Conservation (phyloP, 805 yeast species). For the Ogataea populi-albae region DNA sequence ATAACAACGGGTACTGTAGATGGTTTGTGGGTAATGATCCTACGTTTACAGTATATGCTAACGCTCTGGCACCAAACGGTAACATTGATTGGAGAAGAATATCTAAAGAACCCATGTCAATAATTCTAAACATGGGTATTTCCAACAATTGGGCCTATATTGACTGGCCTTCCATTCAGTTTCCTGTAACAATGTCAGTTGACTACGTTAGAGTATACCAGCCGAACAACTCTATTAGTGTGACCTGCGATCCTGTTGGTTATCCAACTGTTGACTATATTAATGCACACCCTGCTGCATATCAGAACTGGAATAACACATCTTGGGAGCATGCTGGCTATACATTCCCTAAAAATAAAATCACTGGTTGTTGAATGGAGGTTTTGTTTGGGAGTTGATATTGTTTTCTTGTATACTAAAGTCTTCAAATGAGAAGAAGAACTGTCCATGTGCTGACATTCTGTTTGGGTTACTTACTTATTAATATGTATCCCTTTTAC, state of each 20-base stretch:
- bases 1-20: conserved; percentile 66
- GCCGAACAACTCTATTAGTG: conserved; percentile 55
- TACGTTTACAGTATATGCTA: conserved; percentile 68
- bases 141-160: conserved; percentile 93
- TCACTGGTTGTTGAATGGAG: conserved; percentile 44
- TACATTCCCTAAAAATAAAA: conserved; percentile 56
- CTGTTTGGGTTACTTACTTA: no score
- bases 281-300: conserved; percentile 63
- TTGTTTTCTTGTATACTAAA: conserved; percentile 7
- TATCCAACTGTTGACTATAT: conserved; percentile 88
- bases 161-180: conserved; percentile 76
- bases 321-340: conserved; percentile 77
- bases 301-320: conserved; percentile 66
- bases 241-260: conserved; percentile 84
- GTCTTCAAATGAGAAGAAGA: background rate
- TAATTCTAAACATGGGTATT: conserved; percentile 82
- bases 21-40: conserved; percentile 87
- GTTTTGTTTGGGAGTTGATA: background rate
- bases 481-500: no score
- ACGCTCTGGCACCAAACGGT: conserved; percentile 85
- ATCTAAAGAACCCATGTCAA: conserved; percentile 90
- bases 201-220: conserved; percentile 94
- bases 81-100: conserved; percentile 80
- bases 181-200: conserved; percentile 74
- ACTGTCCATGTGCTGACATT: no score